These are phyloP conservation scores for Piper betle DNA, from an alignment of 164 flowering plant genomes.

Conservation along the genomic window DNA sequence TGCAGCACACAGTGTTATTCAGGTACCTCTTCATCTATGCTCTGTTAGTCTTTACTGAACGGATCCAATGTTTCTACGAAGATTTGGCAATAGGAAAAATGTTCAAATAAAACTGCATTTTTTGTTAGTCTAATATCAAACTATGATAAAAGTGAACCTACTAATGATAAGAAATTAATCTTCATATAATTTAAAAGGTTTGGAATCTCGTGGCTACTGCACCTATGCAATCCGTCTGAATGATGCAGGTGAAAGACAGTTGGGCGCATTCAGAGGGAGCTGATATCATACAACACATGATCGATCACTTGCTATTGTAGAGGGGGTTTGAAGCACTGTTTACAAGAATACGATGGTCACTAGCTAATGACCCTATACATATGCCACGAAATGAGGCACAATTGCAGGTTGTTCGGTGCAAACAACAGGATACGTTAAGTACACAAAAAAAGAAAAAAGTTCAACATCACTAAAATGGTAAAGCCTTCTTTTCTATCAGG, in stretches of 20 bases:
- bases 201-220: neutral
- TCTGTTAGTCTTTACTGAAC: neutral
- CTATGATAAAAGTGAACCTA: neutral
- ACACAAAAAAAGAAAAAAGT: too few species aligned
- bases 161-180: neutral
- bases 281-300: conserved; percentile 81
- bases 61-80: neutral
- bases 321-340: too few species aligned
- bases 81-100: neutral
- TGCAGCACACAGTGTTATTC: conserved; percentile 93
- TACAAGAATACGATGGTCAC: too few species aligned
- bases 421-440: too few species aligned
- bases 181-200: neutral
- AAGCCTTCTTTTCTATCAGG: too few species aligned
- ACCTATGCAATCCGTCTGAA: neutral
- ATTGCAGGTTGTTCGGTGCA: too few species aligned
- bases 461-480: too few species aligned
- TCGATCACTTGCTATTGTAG: conserved; percentile 95
- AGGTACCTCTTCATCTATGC: conserved; percentile 30
- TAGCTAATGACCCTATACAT: too few species aligned
- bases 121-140: too few species aligned
- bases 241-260: conserved; percentile 67
- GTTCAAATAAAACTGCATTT: too few species aligned
- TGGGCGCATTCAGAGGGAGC: conserved; percentile 64
- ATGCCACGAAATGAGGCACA: too few species aligned